Percentiles rank a stretch among this genome's conserved stretches.
phyloP scores from a whole-genome alignment of 2,329 filamentous ascomycete species.

The Sporothrix pallida region DNA sequence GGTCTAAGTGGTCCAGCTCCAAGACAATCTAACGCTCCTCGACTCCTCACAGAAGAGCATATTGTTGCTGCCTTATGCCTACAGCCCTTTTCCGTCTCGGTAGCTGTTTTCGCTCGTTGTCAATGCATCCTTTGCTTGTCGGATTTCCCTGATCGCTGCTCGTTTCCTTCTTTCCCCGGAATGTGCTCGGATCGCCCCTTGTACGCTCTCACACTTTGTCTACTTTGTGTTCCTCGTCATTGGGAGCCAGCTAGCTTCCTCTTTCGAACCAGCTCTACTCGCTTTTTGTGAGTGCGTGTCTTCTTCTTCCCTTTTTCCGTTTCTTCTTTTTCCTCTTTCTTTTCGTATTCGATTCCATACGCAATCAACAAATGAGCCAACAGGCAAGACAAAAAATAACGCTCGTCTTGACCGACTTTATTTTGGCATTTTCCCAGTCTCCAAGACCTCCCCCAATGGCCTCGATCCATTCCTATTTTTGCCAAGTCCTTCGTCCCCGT shows the following conservation, averaged over 20 bases:
- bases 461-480: background rate
- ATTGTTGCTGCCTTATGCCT: conserved; percentile 28
- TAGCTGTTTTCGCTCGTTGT: conserved; percentile 9
- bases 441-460: background rate
- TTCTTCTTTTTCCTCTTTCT: background rate
- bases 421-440: background rate
- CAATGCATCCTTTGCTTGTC: background rate
- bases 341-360: background rate
- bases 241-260: conserved; percentile 4
- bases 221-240: conserved; percentile 1
- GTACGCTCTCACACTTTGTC: background rate
- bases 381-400: background rate
- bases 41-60: background rate
- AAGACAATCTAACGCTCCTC: background rate
- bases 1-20: background rate
- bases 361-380: background rate
- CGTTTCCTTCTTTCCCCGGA: conserved; percentile 8
- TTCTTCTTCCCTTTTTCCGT: background rate
- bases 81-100: background rate
- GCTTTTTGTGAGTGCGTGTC: no score
- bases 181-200: background rate
- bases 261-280: background rate
- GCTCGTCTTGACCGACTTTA: conserved; percentile 19
- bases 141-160: background rate
- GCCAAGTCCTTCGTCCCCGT: conserved; percentile 22